Evolutionary conservation across 805 yeast species (phyloP).

Genomic region (Nakazawaea populi): DNA sequence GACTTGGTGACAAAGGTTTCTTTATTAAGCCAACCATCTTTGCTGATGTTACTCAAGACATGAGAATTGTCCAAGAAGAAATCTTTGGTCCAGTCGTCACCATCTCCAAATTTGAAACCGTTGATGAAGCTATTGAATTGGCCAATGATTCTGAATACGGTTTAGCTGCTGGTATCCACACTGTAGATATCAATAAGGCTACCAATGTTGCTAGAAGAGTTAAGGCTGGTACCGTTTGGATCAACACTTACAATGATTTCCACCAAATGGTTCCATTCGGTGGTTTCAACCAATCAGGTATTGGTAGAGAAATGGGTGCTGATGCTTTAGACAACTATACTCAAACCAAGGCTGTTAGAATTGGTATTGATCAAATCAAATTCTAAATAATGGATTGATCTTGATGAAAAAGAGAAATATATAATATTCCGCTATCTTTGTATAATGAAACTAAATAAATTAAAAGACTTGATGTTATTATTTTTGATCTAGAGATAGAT

Average conservation of each 20-base stretch:
- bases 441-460: not conserved
- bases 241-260: constrained; percentile 86
- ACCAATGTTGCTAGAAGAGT: constrained; percentile 67
- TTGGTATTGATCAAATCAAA: constrained; percentile 20
- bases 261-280: constrained; percentile 89
- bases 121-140: constrained; percentile 69
- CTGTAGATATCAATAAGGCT: constrained; percentile 69
- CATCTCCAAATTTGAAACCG: constrained; percentile 71
- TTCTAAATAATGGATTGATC: constrained; percentile 8
- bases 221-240: constrained; percentile 88
- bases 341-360: constrained; percentile 81
- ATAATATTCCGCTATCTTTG: not conserved
- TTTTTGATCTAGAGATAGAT: no score
- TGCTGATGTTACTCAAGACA: constrained; percentile 60
- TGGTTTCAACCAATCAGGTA: constrained; percentile 86
- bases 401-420: not conserved
- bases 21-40: constrained; percentile 70
- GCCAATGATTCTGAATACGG: constrained; percentile 87
- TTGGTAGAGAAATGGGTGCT: constrained; percentile 90
- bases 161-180: constrained; percentile 87
- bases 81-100: constrained; percentile 92
- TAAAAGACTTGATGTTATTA: no score
- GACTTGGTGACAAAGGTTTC: constrained; percentile 55
- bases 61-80: constrained; percentile 71
- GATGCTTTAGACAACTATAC: constrained; percentile 84